A percentile compares a stretch with the other conserved stretches of the same genome.
Evolutionary conservation across 2,329 filamentous ascomycete species (phyloP).

Genomic region (Ascochyta clinopodiicola): DNA sequence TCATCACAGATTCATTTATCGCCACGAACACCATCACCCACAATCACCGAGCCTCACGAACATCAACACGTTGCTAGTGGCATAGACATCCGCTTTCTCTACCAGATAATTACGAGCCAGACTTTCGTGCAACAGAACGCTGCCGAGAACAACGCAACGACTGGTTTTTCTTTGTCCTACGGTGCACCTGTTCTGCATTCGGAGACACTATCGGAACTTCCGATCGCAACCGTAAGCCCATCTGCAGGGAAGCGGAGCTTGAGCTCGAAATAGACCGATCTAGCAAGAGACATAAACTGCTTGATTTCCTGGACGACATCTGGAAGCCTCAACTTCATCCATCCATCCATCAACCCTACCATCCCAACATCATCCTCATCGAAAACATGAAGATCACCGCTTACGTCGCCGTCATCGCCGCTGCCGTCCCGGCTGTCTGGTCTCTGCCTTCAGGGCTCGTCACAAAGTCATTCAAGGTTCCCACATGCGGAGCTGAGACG

Average conservation of each 20-base stretch:
- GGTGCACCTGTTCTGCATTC: constrained; percentile 22
- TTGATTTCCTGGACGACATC: constrained; percentile 11
- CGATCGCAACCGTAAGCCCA: constrained; percentile 20
- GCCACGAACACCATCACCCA: background rate
- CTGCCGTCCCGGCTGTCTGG: constrained; percentile 15
- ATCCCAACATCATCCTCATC: background rate
- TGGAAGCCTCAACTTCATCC: background rate
- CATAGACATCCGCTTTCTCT: background rate
- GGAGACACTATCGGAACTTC: constrained; percentile 18
- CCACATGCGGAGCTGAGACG: constrained; percentile 24
- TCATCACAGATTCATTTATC: constrained; percentile 1
- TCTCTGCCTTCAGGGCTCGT: constrained; percentile 12
- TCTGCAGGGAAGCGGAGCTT: constrained; percentile 20
- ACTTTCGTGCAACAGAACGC: constrained; percentile 2
- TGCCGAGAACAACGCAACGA: constrained; percentile 2
- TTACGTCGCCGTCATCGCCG: constrained; percentile 13
- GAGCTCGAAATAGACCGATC: constrained; percentile 14
- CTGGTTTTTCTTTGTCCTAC: constrained; percentile 26
- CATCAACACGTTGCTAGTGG: constrained; percentile 4
- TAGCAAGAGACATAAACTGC: constrained; percentile 5
- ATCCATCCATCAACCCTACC: background rate
- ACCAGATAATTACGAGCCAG: background rate
- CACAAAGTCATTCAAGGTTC: constrained; percentile 9
- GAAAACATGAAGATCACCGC: constrained; percentile 19
- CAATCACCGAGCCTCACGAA: constrained; percentile 3